A percentile compares a stretch with the other conserved stretches of the same genome.
Evolutionary conservation across 75 land plant species (phyloP).

Genomic region (Picea sitchensis): DNA sequence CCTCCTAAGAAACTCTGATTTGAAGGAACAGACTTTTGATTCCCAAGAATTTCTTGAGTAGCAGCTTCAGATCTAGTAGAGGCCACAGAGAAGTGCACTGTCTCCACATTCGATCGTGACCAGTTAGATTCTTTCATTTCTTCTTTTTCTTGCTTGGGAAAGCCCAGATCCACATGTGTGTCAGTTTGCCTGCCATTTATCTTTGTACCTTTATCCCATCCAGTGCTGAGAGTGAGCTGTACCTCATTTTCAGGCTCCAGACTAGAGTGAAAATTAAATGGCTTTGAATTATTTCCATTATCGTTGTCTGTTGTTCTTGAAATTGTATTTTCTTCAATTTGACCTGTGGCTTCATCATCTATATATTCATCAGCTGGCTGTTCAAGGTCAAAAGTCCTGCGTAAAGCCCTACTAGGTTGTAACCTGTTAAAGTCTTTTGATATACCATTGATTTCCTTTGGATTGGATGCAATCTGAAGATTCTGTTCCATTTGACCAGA

Average conservation of each 20-base stretch:
- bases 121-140: not conserved
- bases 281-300: not conserved
- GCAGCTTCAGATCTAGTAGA: not conserved
- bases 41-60: not conserved
- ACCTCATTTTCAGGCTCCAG: conserved; percentile 18
- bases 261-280: not conserved
- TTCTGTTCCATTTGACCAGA: conserved; percentile 16
- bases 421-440: conserved; percentile 27
- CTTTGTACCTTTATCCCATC: conserved; percentile 1
- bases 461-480: conserved; percentile 5
- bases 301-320: not conserved
- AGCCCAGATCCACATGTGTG: not conserved
- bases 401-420: conserved; percentile 19
- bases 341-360: conserved; percentile 41
- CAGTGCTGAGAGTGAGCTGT: conserved; percentile 20
- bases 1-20: conserved; percentile 5
- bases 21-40: not conserved
- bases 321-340: conserved; percentile 2
- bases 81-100: not conserved
- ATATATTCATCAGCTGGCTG: conserved; percentile 61
- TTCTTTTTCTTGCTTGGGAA: not conserved
- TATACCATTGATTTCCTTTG: conserved; percentile 19
- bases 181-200: not conserved
- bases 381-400: conserved; percentile 54
- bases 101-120: not conserved